phyloP scores from a whole-genome alignment of 306 rosid genomes.

The Cucurbita argyrosperma region DNA sequence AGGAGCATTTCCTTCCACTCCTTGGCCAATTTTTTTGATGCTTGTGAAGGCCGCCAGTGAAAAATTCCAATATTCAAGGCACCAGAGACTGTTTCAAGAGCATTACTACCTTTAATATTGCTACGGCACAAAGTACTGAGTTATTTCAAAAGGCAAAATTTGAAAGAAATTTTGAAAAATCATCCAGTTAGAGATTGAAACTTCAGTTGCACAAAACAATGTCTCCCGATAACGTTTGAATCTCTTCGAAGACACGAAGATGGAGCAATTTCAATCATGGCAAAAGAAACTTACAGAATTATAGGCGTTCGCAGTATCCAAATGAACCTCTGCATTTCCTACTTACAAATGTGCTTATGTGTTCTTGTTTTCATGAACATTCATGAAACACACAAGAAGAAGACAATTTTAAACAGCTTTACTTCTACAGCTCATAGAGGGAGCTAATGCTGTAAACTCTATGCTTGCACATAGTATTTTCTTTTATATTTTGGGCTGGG shows the following conservation, averaged over 20 bases:
- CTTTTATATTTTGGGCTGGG: neutral
- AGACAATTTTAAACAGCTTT: neutral
- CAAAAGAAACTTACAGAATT: neutral
- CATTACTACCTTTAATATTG: neutral
- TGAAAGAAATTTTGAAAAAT: neutral
- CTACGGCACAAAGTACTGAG: neutral
- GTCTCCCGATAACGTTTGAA: neutral
- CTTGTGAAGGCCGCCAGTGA: conserved; percentile 84
- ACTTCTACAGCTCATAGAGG: neutral
- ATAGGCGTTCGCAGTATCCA: neutral
- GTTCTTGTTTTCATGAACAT: neutral
- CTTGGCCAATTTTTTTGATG: conserved; percentile 70
- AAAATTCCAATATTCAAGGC: conserved; percentile 93
- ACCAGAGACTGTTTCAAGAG: conserved; percentile 36
- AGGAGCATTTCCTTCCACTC: conserved; percentile 77
- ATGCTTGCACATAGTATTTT: neutral
- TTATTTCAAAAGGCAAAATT: neutral
- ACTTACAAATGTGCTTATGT: neutral
- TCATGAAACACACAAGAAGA: neutral
- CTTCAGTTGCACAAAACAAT: neutral
- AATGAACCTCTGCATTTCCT: neutral
- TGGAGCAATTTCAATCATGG: neutral
- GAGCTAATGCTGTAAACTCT: neutral
- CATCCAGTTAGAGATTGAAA: neutral
- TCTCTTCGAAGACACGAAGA: neutral